phyloP scores from a whole-genome alignment of 2,329 filamentous ascomycete genomes.

The Cladorrhinum sp. region DNA sequence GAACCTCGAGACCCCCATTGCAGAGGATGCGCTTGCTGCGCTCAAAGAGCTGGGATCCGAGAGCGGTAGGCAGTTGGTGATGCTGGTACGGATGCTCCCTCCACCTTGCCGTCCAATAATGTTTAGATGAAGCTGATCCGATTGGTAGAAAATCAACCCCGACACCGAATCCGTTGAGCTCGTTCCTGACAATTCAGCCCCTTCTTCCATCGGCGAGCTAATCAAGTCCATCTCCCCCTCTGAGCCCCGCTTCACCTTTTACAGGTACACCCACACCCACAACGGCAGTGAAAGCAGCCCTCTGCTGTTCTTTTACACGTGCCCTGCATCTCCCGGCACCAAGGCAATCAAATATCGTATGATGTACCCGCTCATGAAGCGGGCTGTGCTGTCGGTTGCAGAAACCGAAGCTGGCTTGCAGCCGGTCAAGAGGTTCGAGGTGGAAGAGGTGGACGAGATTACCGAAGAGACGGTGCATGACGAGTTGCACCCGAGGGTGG shows the following conservation, averaged over 20 bases:
- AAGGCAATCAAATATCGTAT: conserved; percentile 79
- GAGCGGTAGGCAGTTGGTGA: conserved; percentile 53
- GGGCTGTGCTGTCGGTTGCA: conserved; percentile 64
- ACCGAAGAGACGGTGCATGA: conserved; percentile 62
- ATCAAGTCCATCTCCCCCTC: conserved; percentile 57
- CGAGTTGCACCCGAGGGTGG: conserved; percentile 66
- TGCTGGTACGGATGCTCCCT: conserved; percentile 55
- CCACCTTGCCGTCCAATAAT: background rate
- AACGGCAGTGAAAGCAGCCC: conserved; percentile 52
- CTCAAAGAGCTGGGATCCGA: conserved; percentile 57
- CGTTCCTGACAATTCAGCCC: conserved; percentile 49
- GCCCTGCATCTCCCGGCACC: conserved; percentile 61
- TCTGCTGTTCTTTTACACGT: conserved; percentile 80
- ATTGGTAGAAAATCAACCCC: conserved; percentile 65
- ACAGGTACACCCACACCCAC: conserved; percentile 61
- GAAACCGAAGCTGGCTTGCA: conserved; percentile 62
- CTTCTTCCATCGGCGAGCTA: conserved; percentile 57
- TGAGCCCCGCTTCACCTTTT: conserved; percentile 78
- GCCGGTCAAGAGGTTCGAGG: conserved; percentile 68
- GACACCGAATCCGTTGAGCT: conserved; percentile 68
- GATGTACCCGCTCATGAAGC: conserved; percentile 74
- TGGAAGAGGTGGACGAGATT: conserved; percentile 67
- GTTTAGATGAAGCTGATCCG: background rate
- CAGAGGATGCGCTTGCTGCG: conserved; percentile 62
- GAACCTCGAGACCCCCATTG: conserved; percentile 56